Percentiles rank a stretch among this genome's conserved stretches.
phyloP scores from a whole-genome alignment of 345 rosid species.

The Gossypium arboreum region DNA sequence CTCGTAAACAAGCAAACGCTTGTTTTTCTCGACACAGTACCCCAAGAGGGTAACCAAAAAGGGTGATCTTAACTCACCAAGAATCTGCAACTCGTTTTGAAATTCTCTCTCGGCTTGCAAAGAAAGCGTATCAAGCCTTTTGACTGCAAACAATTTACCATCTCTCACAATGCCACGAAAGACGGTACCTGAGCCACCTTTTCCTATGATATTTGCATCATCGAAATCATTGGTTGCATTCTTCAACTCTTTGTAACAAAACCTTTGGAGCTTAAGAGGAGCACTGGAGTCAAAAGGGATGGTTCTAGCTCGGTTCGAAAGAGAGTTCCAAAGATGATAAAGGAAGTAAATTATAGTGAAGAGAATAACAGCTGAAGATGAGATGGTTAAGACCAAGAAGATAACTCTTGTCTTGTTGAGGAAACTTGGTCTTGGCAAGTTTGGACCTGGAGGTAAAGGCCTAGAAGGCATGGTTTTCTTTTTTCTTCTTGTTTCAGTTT shows the following conservation, averaged over 20 bases:
- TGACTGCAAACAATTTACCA: slow-evolving; percentile 78
- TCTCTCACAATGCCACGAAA: slow-evolving; percentile 70
- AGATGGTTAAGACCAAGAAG: slow-evolving; percentile 62
- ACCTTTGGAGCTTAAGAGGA: slow-evolving; percentile 61
- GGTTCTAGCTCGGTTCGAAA: slow-evolving; percentile 63
- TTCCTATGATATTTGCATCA: slow-evolving; percentile 66
- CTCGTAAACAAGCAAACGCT: slow-evolving; percentile 79
- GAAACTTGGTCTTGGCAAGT: slow-evolving; percentile 37
- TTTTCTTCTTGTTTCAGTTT: neutral
- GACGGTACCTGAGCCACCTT: slow-evolving; percentile 98
- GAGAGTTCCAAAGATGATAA: slow-evolving; percentile 69
- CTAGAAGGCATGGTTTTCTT: slow-evolving; percentile 69
- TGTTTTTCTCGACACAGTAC: slow-evolving; percentile 76
- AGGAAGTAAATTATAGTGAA: slow-evolving; percentile 66
- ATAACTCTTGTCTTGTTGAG: slow-evolving; percentile 47
- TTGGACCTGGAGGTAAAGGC: slow-evolving; percentile 38
- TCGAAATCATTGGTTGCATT: slow-evolving; percentile 71
- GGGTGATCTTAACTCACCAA: slow-evolving; percentile 77
- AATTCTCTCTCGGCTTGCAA: slow-evolving; percentile 83
- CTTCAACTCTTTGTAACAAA: slow-evolving; percentile 72
- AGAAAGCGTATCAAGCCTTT: slow-evolving; percentile 63
- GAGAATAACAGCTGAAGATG: slow-evolving; percentile 64
- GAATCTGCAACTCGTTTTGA: slow-evolving; percentile 94
- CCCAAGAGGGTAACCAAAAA: slow-evolving; percentile 75
- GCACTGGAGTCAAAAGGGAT: slow-evolving; percentile 66